Conservation (phyloP, 768 basidiomycete species). For the Cubamyces lactineus region DNA sequence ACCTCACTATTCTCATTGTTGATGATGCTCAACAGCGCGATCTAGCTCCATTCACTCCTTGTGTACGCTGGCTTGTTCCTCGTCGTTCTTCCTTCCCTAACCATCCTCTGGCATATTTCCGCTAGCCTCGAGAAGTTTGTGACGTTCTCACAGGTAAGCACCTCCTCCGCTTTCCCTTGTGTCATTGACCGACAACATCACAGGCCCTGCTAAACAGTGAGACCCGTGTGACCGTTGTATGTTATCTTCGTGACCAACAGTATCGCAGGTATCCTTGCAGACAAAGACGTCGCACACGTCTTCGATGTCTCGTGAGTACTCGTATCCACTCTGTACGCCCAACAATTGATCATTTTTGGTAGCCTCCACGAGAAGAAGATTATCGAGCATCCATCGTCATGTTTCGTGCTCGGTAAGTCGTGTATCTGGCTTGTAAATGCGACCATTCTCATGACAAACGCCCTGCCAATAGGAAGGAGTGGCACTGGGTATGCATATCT, state of each 20-base stretch:
- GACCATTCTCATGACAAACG: not conserved
- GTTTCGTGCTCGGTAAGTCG: constrained; percentile 54
- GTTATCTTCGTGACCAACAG: not conserved
- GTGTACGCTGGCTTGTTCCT: constrained; percentile 41
- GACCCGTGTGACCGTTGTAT: constrained; percentile 4
- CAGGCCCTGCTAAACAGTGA: constrained; percentile 42
- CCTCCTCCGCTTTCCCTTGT: not conserved
- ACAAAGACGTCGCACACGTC: constrained; percentile 44
- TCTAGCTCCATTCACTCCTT: constrained; percentile 59
- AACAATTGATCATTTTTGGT: not conserved
- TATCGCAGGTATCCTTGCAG: constrained; percentile 51
- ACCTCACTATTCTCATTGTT: not conserved
- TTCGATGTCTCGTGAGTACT: constrained; percentile 38
- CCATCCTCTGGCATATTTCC: not conserved
- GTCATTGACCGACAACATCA: not conserved
- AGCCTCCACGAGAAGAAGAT: constrained; percentile 56
- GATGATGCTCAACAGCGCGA: not conserved
- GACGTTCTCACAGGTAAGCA: constrained; percentile 33
- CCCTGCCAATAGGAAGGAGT: constrained; percentile 48
- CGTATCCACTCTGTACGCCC: not conserved
- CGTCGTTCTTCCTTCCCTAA: not conserved
- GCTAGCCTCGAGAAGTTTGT: constrained; percentile 36
- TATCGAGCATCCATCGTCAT: constrained; percentile 60
- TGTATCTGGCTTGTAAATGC: not conserved
- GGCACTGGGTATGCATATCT: constrained; percentile 62